These are phyloP conservation scores for Candida pseudoglaebosa DNA, from an alignment of 805 yeast species.

Conservation along the genomic window DNA sequence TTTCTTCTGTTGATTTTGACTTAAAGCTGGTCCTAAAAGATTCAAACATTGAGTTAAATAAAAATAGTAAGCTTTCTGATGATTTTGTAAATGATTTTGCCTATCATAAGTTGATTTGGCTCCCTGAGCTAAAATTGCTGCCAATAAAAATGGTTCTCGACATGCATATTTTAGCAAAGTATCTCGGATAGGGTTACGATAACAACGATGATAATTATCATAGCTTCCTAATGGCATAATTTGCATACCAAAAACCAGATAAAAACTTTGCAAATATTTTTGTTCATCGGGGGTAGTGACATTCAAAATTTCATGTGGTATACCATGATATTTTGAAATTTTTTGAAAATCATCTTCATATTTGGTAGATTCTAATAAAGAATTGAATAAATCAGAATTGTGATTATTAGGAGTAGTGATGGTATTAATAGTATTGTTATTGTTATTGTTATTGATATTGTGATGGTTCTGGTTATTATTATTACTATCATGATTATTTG, in stretches of 20 bases:
- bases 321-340: slow-evolving; percentile 18
- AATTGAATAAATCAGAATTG: slow-evolving; percentile 1
- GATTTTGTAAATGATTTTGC: slow-evolving; percentile 31
- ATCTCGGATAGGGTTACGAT: slow-evolving; percentile 56
- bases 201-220: slow-evolving; percentile 20
- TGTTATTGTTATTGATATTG: not conserved
- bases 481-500: not conserved
- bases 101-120: slow-evolving; percentile 50
- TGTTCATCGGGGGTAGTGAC: slow-evolving; percentile 25
- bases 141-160: slow-evolving; percentile 58
- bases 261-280: slow-evolving; percentile 31
- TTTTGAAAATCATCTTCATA: slow-evolving; percentile 4
- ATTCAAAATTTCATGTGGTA: slow-evolving; percentile 28
- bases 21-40: slow-evolving; percentile 47
- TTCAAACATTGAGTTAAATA: slow-evolving; percentile 61
- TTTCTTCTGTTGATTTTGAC: slow-evolving; percentile 11
- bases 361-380: not conserved
- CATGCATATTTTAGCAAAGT: slow-evolving; percentile 56
- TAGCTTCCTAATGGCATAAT: slow-evolving; percentile 37
- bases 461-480: not conserved
- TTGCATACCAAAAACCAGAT: slow-evolving; percentile 30
- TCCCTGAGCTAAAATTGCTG: slow-evolving; percentile 73
- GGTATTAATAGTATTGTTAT: slow-evolving; percentile 5
- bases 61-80: slow-evolving; percentile 59
- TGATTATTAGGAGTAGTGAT: slow-evolving; percentile 1